phyloP scores from a whole-genome alignment of 2,329 filamentous ascomycete species.

The Talaromyces sp. region DNA sequence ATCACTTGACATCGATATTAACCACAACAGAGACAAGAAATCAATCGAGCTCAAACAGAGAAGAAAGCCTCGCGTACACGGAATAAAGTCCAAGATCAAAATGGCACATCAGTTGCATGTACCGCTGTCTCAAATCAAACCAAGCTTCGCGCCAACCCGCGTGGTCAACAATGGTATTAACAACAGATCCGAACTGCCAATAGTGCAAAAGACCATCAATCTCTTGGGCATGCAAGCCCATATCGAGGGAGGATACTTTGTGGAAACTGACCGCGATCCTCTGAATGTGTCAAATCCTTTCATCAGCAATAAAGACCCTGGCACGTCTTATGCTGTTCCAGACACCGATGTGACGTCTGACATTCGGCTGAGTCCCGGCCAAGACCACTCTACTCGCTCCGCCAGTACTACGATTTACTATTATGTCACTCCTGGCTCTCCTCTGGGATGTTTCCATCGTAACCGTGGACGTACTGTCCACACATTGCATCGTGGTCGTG shows the following conservation, averaged over 20 bases:
- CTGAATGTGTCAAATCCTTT: constrained; percentile 56
- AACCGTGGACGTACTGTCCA: constrained; percentile 62
- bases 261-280: constrained; percentile 56
- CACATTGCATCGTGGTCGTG: constrained; percentile 60
- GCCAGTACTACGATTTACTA: constrained; percentile 64
- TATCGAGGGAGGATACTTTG: constrained; percentile 63
- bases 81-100: not conserved
- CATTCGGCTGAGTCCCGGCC: constrained; percentile 13
- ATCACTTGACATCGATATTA: not conserved
- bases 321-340: constrained; percentile 10
- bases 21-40: not conserved
- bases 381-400: constrained; percentile 46
- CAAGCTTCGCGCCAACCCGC: constrained; percentile 25
- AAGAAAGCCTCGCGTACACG: not conserved
- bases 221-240: constrained; percentile 52
- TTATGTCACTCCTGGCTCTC: constrained; percentile 54
- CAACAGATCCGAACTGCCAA: constrained; percentile 28
- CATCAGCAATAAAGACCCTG: constrained; percentile 21
- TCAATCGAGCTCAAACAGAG: not conserved
- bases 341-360: constrained; percentile 16
- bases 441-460: constrained; percentile 60
- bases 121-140: constrained; percentile 24
- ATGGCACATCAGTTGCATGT: constrained; percentile 20
- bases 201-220: constrained; percentile 39
- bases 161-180: constrained; percentile 1